Evolutionary conservation across 768 basidiomycete species (phyloP).

Genomic region (Suillus paluster): DNA sequence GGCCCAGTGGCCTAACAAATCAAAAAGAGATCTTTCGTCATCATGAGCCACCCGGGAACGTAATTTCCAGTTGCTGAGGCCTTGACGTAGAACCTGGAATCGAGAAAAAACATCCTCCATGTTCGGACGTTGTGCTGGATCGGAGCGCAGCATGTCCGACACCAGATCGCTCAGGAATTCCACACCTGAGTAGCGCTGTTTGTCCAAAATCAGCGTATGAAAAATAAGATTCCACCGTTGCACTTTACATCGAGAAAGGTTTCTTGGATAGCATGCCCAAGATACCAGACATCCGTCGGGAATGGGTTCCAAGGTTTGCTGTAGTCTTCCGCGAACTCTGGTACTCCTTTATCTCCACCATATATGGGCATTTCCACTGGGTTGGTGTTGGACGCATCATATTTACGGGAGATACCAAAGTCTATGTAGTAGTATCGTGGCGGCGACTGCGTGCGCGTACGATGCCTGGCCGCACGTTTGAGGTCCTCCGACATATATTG

Average conservation of each 20-base stretch:
- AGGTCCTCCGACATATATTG: neutral
- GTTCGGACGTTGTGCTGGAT: slow-evolving; percentile 36
- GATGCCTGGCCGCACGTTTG: slow-evolving; percentile 28
- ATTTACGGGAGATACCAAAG: slow-evolving; percentile 40
- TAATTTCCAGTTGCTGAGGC: slow-evolving; percentile 18
- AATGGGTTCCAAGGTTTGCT: slow-evolving; percentile 41
- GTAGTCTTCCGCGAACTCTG: slow-evolving; percentile 38
- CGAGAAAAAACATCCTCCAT: slow-evolving; percentile 29
- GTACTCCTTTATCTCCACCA: slow-evolving; percentile 48
- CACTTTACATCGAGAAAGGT: slow-evolving; percentile 37
- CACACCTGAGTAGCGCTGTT: slow-evolving; percentile 10
- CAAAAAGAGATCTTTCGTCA: slow-evolving; percentile 6
- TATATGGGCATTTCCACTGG: slow-evolving; percentile 34
- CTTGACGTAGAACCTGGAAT: slow-evolving; percentile 19
- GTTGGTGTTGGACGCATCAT: slow-evolving; percentile 25
- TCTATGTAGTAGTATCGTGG: slow-evolving; percentile 41
- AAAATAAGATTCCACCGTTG: neutral
- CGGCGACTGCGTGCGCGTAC: slow-evolving; percentile 32
- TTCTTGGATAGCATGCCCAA: slow-evolving; percentile 42
- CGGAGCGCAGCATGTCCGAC: slow-evolving; percentile 37
- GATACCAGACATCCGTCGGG: slow-evolving; percentile 47
- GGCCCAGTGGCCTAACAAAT: slow-evolving; percentile 20
- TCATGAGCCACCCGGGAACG: slow-evolving; percentile 34
- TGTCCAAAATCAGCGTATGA: neutral
- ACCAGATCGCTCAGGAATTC: slow-evolving; percentile 35